Percentiles rank a stretch among this genome's conserved stretches.
Conservation (phyloP, 1,139 yeast genomes). For the Kodamaea sp. region DNA sequence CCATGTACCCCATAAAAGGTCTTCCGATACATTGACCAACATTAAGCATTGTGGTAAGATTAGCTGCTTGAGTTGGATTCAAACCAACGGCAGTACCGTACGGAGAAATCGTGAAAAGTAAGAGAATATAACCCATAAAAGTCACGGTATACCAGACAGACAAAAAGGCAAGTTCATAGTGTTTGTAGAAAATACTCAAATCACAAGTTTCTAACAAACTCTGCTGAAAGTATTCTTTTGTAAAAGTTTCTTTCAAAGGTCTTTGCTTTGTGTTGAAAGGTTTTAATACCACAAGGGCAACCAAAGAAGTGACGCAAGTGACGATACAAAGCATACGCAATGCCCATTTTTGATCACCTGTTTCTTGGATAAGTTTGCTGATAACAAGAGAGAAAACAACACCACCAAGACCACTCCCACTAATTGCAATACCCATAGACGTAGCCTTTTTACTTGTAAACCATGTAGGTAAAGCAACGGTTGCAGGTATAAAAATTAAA, state of each 20-base stretch:
- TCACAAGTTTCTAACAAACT: slow-evolving; percentile 27
- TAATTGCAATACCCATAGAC: slow-evolving; percentile 57
- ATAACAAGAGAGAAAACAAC: slow-evolving; percentile 49
- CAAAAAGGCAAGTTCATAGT: slow-evolving; percentile 39
- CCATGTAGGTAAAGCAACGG: slow-evolving; percentile 61
- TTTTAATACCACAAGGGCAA: slow-evolving; percentile 37
- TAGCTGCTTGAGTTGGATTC: slow-evolving; percentile 51
- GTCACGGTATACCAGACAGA: slow-evolving; percentile 56
- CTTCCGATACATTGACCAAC: slow-evolving; percentile 66
- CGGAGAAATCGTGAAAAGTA: slow-evolving; percentile 59
- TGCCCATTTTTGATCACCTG: slow-evolving; percentile 66
- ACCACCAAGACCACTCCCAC: slow-evolving; percentile 70
- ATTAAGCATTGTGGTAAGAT: slow-evolving; percentile 58
- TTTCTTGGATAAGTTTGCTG: slow-evolving; percentile 42
- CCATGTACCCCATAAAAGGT: slow-evolving; percentile 55
- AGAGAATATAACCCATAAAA: slow-evolving; percentile 54
- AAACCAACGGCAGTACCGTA: slow-evolving; percentile 62
- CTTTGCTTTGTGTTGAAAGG: slow-evolving; percentile 40
- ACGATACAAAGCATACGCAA: slow-evolving; percentile 56
- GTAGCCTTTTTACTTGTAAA: slow-evolving; percentile 53
- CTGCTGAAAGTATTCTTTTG: slow-evolving; percentile 17
- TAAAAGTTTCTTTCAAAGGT: slow-evolving; percentile 22
- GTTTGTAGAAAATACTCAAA: slow-evolving; percentile 24
- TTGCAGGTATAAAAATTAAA: slow-evolving; percentile 56
- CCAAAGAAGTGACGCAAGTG: slow-evolving; percentile 37